Evolutionary conservation across 164 flowering plant species (phyloP).

Genomic region (Malania oleifera): DNA sequence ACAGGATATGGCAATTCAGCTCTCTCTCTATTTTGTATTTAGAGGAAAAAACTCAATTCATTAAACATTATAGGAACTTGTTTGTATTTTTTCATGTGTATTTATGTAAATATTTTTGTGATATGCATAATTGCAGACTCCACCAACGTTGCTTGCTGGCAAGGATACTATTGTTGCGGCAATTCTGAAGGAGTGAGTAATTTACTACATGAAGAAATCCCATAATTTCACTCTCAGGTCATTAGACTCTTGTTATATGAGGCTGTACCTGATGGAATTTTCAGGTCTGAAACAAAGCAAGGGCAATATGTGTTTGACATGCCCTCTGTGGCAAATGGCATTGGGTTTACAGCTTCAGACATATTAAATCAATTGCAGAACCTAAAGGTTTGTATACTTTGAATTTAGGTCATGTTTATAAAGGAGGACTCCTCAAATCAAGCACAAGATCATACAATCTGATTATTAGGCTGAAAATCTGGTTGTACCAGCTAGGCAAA

Average conservation of each 20-base stretch:
- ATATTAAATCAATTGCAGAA: conserved; percentile 51
- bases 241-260: not conserved
- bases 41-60: not conserved
- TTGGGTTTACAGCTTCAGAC: conserved; percentile 41
- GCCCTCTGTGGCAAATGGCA: conserved; percentile 70
- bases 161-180: conserved; percentile 60
- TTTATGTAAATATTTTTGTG: not conserved
- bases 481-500: no score
- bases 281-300: conserved; percentile 75
- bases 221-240: not conserved
- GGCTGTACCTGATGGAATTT: conserved; percentile 10
- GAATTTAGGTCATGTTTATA: not conserved
- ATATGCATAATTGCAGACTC: conserved; percentile 48
- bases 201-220: not conserved
- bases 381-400: conserved; percentile 54
- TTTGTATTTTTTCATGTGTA: not conserved
- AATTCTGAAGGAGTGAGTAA: conserved; percentile 66
- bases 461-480: no score
- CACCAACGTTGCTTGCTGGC: conserved; percentile 61
- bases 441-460: no score
- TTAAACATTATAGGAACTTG: not conserved
- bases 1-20: no score
- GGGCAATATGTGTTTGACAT: conserved; percentile 82
- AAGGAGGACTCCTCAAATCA: no score
- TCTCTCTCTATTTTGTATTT: no score